Evolutionary conservation across 2,329 filamentous ascomycete species (phyloP).

Genomic region (Mycosphaerella arachidis): DNA sequence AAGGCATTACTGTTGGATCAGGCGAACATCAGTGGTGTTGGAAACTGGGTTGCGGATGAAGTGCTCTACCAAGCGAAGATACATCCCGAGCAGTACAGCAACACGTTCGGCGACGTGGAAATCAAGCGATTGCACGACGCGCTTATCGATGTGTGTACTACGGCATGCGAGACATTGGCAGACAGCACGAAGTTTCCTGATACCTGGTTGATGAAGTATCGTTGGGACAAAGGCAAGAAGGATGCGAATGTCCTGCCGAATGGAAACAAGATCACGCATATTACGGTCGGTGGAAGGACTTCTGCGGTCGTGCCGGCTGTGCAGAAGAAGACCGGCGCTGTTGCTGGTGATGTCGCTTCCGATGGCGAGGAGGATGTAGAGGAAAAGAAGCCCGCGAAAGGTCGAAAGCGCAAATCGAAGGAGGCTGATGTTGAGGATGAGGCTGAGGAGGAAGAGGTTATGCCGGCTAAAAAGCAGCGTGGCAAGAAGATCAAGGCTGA

Average conservation of each 20-base stretch:
- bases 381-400: constrained; percentile 22
- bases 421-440: constrained; percentile 25
- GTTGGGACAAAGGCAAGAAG: constrained; percentile 85
- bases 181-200: constrained; percentile 81
- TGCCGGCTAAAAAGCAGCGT: constrained; percentile 21
- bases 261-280: constrained; percentile 76
- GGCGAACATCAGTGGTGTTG: constrained; percentile 81
- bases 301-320: constrained; percentile 80
- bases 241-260: constrained; percentile 65
- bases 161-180: constrained; percentile 70
- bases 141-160: constrained; percentile 73
- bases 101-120: constrained; percentile 70
- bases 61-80: constrained; percentile 83
- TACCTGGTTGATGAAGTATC: constrained; percentile 58
- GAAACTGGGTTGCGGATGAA: constrained; percentile 97
- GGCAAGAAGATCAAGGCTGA: constrained; percentile 9
- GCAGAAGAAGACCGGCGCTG: constrained; percentile 73
- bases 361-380: constrained; percentile 11
- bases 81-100: constrained; percentile 89
- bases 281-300: constrained; percentile 87
- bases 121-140: constrained; percentile 66
- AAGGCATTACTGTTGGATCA: constrained; percentile 89
- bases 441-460: constrained; percentile 20
- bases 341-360: constrained; percentile 46
- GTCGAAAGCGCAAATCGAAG: constrained; percentile 36